Conservation (phyloP, 2,329 filamentous ascomycete genomes). For the Amylocarpus encephaloides region DNA sequence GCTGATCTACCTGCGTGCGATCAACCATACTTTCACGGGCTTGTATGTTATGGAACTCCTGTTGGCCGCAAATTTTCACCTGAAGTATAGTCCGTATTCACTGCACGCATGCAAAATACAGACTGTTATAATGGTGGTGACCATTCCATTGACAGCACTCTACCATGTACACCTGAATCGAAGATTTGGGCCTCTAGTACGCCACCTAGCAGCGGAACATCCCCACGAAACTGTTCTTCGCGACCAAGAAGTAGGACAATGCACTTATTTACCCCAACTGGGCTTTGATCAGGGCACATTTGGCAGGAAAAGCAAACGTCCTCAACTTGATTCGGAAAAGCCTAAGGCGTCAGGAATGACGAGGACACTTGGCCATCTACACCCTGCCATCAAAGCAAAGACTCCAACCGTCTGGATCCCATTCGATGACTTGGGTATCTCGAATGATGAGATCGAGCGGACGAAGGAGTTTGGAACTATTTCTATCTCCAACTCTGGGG, state of each 20-base stretch:
- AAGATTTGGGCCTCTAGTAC: not conserved
- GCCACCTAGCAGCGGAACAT: not conserved
- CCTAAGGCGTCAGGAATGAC: constrained; percentile 40
- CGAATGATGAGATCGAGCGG: constrained; percentile 64
- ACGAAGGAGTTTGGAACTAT: constrained; percentile 55
- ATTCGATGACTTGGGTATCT: constrained; percentile 77
- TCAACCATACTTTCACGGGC: constrained; percentile 15
- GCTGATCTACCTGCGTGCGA: constrained; percentile 36
- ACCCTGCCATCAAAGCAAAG: too few species aligned
- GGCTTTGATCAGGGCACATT: not conserved
- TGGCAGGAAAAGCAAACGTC: not conserved
- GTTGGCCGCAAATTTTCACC: constrained; percentile 14
- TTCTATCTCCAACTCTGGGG: constrained; percentile 90
- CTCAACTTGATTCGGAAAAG: constrained; percentile 65
- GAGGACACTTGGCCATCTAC: too few species aligned
- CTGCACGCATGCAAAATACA: constrained; percentile 16
- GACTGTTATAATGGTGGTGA: constrained; percentile 20
- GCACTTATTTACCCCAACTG: not conserved
- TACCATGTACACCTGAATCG: constrained; percentile 14
- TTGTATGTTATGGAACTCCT: constrained; percentile 18
- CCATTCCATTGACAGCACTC: constrained; percentile 17
- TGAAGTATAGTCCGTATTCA: constrained; percentile 16
- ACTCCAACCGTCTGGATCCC: constrained; percentile 85
- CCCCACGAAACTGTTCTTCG: too few species aligned
- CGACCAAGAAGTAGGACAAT: too few species aligned